Evolutionary conservation across 345 rosid genomes (phyloP), one percentile per base, ranked within the genome.

Genomic region (Diplotaxis tenuifolia): DNA sequence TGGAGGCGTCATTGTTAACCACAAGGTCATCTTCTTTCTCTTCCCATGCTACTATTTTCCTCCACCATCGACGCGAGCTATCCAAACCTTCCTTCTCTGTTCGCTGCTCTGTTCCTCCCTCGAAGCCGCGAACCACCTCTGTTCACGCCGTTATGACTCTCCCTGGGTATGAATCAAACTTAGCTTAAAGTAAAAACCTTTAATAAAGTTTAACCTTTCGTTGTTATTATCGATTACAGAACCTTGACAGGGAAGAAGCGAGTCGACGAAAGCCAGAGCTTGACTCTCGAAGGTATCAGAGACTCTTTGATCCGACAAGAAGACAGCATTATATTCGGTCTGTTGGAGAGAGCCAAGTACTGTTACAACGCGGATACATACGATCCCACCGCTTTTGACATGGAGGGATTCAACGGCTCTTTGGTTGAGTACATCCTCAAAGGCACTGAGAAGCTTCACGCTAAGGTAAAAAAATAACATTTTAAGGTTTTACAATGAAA

Each of bases 401-500:
- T 89, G 90, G 88, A 89, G 54, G 97, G 90, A 15, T 89, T 91
- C 78, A 73, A 78, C 36, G 96, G 97, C 31, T 91, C 97, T 14
- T 82, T 94, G 81, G 89, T 94, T 52, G 97, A 91, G 70, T 89
- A 82, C 67, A 87, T 91, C 57, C 81, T 94, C 62, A 81, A 77
- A 82, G 95, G 89, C 84, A 89, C 93, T 54, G 98, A 91, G 82
- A 83, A 77, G 79, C 96, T 94, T 66, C 98, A 94, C 69, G 87
- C 87, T 42, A 84, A 80, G 96, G 98, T 93, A 68, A 29, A 27
- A 6, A 27, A 27, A n/a, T n/a, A n/a, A n/a, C n/a, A n/a, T n/a
- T n/a, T n/a, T n/a, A n/a, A n/a, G n/a, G n/a, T n/a, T n/a, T n/a
- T n/a, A n/a, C n/a, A n/a, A n/a, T n/a, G 29, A 27, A 27, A 27